Conservation (phyloP, 2,329 filamentous ascomycete species). For the Colletotrichum sp. region DNA sequence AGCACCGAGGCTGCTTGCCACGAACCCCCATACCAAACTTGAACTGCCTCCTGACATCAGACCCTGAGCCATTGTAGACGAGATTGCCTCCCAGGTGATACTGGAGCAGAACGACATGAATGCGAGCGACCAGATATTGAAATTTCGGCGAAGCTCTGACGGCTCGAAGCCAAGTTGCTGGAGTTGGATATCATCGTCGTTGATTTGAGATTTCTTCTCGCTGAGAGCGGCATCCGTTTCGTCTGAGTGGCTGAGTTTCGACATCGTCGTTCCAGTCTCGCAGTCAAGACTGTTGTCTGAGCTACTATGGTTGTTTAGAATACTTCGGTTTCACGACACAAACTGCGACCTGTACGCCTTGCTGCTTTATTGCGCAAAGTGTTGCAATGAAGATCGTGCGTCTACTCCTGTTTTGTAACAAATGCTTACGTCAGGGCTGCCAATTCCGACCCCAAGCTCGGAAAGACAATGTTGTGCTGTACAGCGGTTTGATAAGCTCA, state of each 20-base stretch:
- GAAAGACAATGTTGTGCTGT: background rate
- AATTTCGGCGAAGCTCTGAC: background rate
- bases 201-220: background rate
- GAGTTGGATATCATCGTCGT: background rate
- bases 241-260: background rate
- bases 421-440: background rate
- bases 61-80: background rate
- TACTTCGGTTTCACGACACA: background rate
- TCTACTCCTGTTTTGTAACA: background rate
- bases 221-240: background rate
- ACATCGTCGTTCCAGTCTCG: background rate
- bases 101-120: background rate
- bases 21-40: background rate
- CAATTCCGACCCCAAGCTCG: background rate
- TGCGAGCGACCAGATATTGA: background rate
- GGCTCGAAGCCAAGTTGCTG: background rate
- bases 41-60: background rate
- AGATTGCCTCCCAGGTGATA: background rate
- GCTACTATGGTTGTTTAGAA: background rate
- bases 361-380: background rate
- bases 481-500: background rate
- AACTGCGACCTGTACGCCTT: background rate
- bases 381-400: background rate
- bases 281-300: background rate
- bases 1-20: background rate